These are phyloP conservation scores for Pittosporum tobira DNA, from an alignment of 129 eudicot genomes.

Conservation along the genomic window DNA sequence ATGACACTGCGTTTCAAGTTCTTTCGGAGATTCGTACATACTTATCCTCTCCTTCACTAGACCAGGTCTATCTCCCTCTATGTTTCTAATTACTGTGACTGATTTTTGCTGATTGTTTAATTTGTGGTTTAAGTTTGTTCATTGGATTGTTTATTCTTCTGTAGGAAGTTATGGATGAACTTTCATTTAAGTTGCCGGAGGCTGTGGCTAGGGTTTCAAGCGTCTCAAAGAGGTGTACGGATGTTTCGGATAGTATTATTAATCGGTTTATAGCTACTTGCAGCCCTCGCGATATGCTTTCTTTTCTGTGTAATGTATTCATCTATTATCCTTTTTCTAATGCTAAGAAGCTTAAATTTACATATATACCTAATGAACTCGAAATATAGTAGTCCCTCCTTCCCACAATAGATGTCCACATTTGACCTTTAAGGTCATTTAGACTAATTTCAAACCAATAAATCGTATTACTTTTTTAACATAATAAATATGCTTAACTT, in stretches of 20 bases:
- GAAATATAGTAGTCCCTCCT: too few species aligned
- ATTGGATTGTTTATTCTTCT: slow-evolving; percentile 3
- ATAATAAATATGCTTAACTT: too few species aligned
- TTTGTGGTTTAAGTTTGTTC: neutral
- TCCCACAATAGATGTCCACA: too few species aligned
- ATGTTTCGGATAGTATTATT: slow-evolving; percentile 41
- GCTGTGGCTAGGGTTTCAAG: slow-evolving; percentile 59
- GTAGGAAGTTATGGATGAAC: slow-evolving; percentile 66
- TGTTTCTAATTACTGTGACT: neutral
- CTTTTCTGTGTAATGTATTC: slow-evolving; percentile 72
- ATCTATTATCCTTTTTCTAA: neutral
- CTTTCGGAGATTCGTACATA: slow-evolving; percentile 36
- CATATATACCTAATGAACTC: too few species aligned
- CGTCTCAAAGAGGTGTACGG: slow-evolving; percentile 52
- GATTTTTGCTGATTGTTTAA: neutral
- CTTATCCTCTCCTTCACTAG: slow-evolving; percentile 38
- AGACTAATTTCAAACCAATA: too few species aligned
- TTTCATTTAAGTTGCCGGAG: slow-evolving; percentile 77
- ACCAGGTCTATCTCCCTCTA: slow-evolving; percentile 33
- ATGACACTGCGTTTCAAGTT: slow-evolving; percentile 30
- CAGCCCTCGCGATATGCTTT: slow-evolving; percentile 81
- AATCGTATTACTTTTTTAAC: too few species aligned
- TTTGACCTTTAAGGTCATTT: too few species aligned
- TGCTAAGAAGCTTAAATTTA: too few species aligned
- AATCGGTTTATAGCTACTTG: slow-evolving; percentile 42